These are phyloP conservation scores for Paraleonurus japonicus DNA, from an alignment of 257 asterid genomes.

Conservation along the genomic window DNA sequence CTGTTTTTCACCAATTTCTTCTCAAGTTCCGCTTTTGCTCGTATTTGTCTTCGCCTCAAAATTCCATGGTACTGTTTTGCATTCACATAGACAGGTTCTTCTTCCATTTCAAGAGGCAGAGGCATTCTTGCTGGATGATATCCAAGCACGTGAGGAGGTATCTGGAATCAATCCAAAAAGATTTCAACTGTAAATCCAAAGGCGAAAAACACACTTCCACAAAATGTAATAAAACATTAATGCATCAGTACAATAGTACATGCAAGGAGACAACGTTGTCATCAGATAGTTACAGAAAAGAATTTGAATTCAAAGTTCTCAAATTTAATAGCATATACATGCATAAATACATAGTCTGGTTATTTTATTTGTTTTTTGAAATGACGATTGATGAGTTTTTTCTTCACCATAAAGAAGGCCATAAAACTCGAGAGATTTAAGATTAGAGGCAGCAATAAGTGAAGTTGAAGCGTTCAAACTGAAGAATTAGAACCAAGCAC, in stretches of 20 bases:
- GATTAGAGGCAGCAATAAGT: constrained; percentile 16
- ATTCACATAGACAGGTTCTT: constrained; percentile 80
- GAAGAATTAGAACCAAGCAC: neutral
- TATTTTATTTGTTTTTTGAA: neutral
- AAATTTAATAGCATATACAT: neutral
- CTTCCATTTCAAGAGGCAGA: constrained; percentile 78
- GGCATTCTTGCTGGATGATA: constrained; percentile 70
- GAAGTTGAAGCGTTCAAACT: constrained; percentile 7
- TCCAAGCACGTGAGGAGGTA: constrained; percentile 62
- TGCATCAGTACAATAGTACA: neutral
- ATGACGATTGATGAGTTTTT: neutral
- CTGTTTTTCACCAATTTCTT: constrained; percentile 59
- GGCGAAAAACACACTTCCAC: neutral
- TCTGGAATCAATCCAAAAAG: constrained; percentile 34
- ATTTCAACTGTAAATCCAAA: neutral
- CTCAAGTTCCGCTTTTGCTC: constrained; percentile 83
- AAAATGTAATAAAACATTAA: neutral
- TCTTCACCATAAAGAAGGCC: constrained; percentile 1
- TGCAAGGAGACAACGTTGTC: neutral
- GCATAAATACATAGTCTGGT: neutral
- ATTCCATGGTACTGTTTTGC: constrained; percentile 85
- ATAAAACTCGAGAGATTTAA: neutral
- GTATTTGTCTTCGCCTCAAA: constrained; percentile 69
- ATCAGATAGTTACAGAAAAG: neutral
- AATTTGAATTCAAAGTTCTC: neutral